Percentiles rank a stretch among this genome's conserved stretches.
Evolutionary conservation across 495 filamentous ascomycete genomes (phyloP).

Genomic region (Ascodesmis nigricans): DNA sequence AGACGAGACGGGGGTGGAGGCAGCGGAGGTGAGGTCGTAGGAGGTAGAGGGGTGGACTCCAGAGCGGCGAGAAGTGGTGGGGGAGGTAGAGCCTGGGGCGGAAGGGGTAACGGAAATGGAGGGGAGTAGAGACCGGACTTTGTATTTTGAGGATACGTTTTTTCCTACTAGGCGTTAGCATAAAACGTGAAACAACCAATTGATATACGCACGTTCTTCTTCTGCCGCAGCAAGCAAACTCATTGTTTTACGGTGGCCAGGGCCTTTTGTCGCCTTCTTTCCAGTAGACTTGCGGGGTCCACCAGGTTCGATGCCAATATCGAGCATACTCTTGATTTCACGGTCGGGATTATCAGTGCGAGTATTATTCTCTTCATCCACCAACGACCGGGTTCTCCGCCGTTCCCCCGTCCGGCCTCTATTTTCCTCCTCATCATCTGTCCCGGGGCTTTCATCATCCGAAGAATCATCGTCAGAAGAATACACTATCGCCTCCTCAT

Average conservation of each 20-base stretch:
- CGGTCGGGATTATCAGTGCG: slow-evolving; percentile 25
- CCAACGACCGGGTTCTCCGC: slow-evolving; percentile 2
- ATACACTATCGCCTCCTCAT: slow-evolving; percentile 30
- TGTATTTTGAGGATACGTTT: slow-evolving; percentile 24
- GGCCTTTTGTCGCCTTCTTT: slow-evolving; percentile 19
- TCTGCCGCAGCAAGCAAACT: slow-evolving; percentile 47
- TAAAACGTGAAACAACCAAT: background rate
- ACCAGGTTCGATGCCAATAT: slow-evolving; percentile 14
- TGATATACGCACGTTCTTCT: slow-evolving; percentile 45
- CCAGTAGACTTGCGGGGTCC: slow-evolving; percentile 21
- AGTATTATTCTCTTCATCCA: slow-evolving; percentile 6
- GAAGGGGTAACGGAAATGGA: slow-evolving; percentile 42
- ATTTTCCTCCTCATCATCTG: slow-evolving; percentile 27
- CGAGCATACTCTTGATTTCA: slow-evolving; percentile 19
- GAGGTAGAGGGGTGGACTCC: slow-evolving; percentile 63
- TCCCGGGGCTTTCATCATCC: slow-evolving; percentile 32
- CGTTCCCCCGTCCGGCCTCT: slow-evolving; percentile 19
- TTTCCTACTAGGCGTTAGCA: slow-evolving; percentile 17
- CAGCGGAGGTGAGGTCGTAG: slow-evolving; percentile 48
- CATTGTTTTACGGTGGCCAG: slow-evolving; percentile 23
- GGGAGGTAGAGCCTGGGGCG: slow-evolving; percentile 18
- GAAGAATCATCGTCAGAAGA: slow-evolving; percentile 30
- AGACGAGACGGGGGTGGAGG: slow-evolving; percentile 59
- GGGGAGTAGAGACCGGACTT: slow-evolving; percentile 36
- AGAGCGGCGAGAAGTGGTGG: slow-evolving; percentile 20